Percentiles rank a stretch among this genome's conserved stretches.
phyloP scores from a whole-genome alignment of 2,329 filamentous ascomycete species.

The Epicoccum sorghinum region DNA sequence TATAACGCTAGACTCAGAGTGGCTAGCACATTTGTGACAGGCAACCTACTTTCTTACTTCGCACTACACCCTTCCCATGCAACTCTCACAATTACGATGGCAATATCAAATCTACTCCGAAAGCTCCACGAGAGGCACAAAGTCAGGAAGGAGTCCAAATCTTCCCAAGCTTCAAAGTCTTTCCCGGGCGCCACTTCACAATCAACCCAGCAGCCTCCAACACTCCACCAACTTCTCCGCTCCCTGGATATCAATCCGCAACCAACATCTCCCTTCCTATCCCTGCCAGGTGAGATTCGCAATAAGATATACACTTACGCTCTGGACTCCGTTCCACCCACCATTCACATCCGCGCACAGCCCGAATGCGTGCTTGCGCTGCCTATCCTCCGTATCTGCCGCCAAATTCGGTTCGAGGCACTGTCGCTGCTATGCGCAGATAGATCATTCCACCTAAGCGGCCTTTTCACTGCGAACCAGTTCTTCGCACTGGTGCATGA shows the following conservation, averaged over 20 bases:
- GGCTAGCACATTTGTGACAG: neutral
- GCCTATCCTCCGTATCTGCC: constrained; percentile 21
- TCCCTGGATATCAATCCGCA: neutral
- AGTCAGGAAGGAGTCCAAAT: no score
- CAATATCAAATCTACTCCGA: no score
- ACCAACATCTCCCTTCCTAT: constrained; percentile 6
- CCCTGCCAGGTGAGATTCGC: constrained; percentile 22
- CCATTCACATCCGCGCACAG: neutral
- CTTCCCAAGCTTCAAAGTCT: no score
- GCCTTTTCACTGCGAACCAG: neutral
- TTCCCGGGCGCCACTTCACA: no score
- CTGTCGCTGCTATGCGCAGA: constrained; percentile 19
- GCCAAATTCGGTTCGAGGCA: constrained; percentile 22
- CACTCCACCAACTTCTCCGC: neutral
- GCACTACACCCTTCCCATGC: neutral
- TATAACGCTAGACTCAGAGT: neutral
- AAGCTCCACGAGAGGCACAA: no score
- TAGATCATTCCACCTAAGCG: constrained; percentile 6
- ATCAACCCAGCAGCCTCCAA: neutral
- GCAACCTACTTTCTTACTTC: neutral
- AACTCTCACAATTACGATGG: no score
- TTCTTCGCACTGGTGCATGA: constrained; percentile 1
- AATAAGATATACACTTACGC: constrained; percentile 17
- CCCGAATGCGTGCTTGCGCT: constrained; percentile 3
- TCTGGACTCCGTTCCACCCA: constrained; percentile 5